Base-by-base conservation (phyloP, 495 filamentous ascomycete species). In the Podospora conica region DNA sequence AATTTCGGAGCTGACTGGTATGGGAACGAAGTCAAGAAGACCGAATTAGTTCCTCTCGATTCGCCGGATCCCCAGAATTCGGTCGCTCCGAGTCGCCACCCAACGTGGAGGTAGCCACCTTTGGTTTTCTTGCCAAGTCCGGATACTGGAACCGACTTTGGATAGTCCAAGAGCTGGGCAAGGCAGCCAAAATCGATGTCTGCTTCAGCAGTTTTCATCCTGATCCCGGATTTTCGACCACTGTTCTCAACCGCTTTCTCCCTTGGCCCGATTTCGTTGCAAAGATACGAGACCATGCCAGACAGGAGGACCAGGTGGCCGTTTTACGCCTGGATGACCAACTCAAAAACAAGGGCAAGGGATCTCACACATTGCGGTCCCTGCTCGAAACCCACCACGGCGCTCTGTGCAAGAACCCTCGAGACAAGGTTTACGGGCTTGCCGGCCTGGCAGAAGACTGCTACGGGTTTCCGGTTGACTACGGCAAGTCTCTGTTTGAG, bases 361-460 rank as follows among this genome's bases (percentile, higher is more conserved):
- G 40, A 4, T 63, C 60, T 0, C 66, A 67, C 48, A 67, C 55
- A 12, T 55, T 67, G 24, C 61, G 62, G 10, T 48, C 59, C 1
- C 56, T 67, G 1, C 57, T 67, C 8, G 66, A 64, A 9, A 55
- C 56, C 0, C 61, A 67, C 21, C 56, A 22, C 4, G 24, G n/a
- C 15, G 66, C 66, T 0, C 15, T 58, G 3, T 67, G 66, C 40
- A 23, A 12, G 15, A 27, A 60, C n/a, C 61, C 61, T n/a, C 33
- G 40, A 23, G 66, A 67, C 55, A 67, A 64, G 23, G 27, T 67
- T 25, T 67, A 67, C 22, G 66, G 66, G n/a, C 61, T 67, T 7
- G 66, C 61, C 20, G 66, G 66, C 9, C 61, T 67, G 9, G 66
- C 66, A 5, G 24, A 20, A 11, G 66, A 67, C 20, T 63, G 31